Conservation (phyloP, 805 yeast genomes). For the Yarrowia yakushimensis region DNA sequence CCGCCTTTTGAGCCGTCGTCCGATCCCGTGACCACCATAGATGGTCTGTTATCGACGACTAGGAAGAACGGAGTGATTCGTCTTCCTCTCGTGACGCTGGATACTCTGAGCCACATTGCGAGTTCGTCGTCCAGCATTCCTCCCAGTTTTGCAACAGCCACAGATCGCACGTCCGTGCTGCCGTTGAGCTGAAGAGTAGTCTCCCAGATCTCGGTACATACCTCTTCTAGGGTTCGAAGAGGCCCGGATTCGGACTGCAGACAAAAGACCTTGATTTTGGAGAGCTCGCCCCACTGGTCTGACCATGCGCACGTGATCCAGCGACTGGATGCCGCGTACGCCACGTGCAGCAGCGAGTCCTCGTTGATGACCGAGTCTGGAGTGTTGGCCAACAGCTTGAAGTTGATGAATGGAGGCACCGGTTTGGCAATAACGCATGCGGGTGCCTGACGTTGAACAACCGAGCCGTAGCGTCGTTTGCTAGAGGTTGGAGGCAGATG, state of each 20-base stretch:
- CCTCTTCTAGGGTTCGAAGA: constrained; percentile 32
- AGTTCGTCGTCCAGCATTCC: constrained; percentile 37
- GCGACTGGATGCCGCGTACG: constrained; percentile 76
- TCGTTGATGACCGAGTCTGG: constrained; percentile 46
- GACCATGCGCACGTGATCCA: constrained; percentile 91
- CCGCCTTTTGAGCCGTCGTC: neutral
- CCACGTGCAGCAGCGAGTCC: constrained; percentile 77
- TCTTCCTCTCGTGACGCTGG: neutral
- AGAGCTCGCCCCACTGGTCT: constrained; percentile 70
- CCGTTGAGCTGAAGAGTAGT: constrained; percentile 32
- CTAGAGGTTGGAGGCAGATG: neutral
- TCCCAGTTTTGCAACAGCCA: constrained; percentile 40
- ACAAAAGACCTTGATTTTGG: constrained; percentile 53
- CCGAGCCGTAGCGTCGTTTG: neutral
- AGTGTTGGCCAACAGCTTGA: constrained; percentile 32
- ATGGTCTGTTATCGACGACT: neutral
- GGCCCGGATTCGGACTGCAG: constrained; percentile 27
- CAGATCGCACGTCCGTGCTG: constrained; percentile 35
- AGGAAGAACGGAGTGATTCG: constrained; percentile 12
- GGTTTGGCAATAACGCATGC: constrained; percentile 39
- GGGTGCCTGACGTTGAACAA: constrained; percentile 29
- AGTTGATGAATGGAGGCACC: constrained; percentile 36
- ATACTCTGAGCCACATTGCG: constrained; percentile 34
- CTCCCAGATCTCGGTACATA: constrained; percentile 38
- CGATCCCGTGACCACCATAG: neutral